Conservation (phyloP, 192 early-diverging fungal genomes). For the Umbelopsis isabellina region DNA sequence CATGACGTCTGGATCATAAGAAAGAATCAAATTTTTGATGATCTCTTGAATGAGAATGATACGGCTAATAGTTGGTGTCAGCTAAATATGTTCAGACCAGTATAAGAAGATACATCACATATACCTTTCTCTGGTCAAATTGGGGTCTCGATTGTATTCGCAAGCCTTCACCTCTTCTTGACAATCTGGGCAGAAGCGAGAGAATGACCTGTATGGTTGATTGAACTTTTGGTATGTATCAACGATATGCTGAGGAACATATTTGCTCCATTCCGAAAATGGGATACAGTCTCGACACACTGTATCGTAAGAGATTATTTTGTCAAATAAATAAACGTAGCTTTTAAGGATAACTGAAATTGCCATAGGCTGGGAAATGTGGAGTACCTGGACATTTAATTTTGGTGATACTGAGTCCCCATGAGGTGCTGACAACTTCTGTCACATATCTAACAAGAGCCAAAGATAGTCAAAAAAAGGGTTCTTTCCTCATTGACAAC, state of each 20-base stretch:
- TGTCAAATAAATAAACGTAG: not conserved
- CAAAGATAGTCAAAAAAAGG: not conserved
- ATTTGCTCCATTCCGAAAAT: slow-evolving; percentile 59
- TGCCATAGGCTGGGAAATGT: too few species aligned
- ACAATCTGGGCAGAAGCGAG: slow-evolving; percentile 52
- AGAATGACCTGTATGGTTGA: slow-evolving; percentile 56
- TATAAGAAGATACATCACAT: not conserved
- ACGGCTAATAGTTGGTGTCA: not conserved
- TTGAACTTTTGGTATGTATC: slow-evolving; percentile 56
- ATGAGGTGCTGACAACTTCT: slow-evolving; percentile 60
- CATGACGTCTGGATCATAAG: slow-evolving; percentile 15
- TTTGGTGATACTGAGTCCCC: slow-evolving; percentile 59
- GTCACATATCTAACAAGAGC: slow-evolving; percentile 46
- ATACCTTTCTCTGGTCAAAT: slow-evolving; percentile 10
- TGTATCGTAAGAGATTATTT: not conserved
- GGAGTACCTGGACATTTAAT: slow-evolving; percentile 52
- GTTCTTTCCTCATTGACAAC: not conserved
- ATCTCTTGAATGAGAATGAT: slow-evolving; percentile 1
- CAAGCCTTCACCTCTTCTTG: slow-evolving; percentile 50
- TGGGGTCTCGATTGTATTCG: slow-evolving; percentile 22
- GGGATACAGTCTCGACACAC: slow-evolving; percentile 56
- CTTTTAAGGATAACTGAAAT: too few species aligned
- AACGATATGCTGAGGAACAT: slow-evolving; percentile 47
- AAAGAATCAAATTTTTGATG: slow-evolving; percentile 11
- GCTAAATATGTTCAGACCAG: not conserved